Evolutionary conservation across 805 yeast species (phyloP), one percentile per base, ranked within the genome.

Genomic region (Saccharomycopsis capsularis): DNA sequence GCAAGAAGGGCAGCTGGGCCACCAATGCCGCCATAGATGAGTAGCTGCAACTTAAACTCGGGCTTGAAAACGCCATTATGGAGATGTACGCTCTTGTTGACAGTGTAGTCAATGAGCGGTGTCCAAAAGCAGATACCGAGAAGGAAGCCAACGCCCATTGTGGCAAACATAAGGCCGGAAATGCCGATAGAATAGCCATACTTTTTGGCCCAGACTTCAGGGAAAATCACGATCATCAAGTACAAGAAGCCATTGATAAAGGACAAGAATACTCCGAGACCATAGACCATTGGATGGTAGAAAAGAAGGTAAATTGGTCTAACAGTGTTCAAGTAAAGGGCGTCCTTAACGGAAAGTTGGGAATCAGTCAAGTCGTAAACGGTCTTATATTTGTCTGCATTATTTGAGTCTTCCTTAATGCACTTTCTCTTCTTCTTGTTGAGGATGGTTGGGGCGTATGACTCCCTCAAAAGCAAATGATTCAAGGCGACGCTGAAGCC

Each of bases 201-300:
- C 21, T 58, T 55, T 1, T 57, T 58, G 15, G 65, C 61, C 72
- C 76, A 81, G 34, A 79, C 72, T 1, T 64, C 52, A 1, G 86
- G 85, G 65, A 77, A 81, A 2, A 81, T 71, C 18, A 76, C 78
- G 50, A 81, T 70, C 69, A 81, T 66, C 49, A 81, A 67, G 61
- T 81, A 81, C 71, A 80, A 69, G 65, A 79, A 76, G 11, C 86
- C 87, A 59, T 81, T 81, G 3, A 73, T 69, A 59, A 80, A 76
- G 2, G 87, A 86, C 76, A 79, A 71, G 60, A 74, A 79, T 3
- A 74, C 59, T 2, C 86, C 85, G 35, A 82, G 64, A 0, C 83
- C 81, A 29, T 76, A 64, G 25, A 81, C 78, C 74, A 82, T 78
- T 2, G 86, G 86, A 57, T 81, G 78, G 29, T 77, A 70, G 38